These are phyloP conservation scores for Davidsoniella eucalypti DNA, from an alignment of 2,329 filamentous ascomycete genomes.

Conservation along the genomic window DNA sequence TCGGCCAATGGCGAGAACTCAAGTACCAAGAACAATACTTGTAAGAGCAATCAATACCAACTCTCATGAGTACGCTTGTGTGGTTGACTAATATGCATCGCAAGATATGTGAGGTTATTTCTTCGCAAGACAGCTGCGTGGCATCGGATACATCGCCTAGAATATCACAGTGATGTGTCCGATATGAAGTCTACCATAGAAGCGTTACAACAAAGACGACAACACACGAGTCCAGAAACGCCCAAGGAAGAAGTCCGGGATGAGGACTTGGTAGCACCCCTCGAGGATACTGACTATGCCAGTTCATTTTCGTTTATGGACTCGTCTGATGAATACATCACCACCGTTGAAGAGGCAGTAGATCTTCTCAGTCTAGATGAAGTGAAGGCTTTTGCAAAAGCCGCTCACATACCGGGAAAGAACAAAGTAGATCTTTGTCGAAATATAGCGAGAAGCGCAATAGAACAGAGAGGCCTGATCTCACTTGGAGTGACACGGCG, in stretches of 20 bases:
- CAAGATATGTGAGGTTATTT: conserved; percentile 79
- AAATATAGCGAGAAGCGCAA: conserved; percentile 57
- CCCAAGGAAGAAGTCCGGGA: not conserved
- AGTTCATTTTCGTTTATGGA: conserved; percentile 64
- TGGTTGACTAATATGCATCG: not conserved
- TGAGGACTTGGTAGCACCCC: not conserved
- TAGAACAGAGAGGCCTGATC: conserved; percentile 58
- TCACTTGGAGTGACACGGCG: conserved; percentile 32
- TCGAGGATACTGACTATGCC: conserved; percentile 25
- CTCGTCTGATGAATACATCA: conserved; percentile 54
- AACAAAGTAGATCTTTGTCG: conserved; percentile 68
- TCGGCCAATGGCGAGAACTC: conserved; percentile 55
- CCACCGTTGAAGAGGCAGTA: conserved; percentile 66
- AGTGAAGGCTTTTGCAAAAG: conserved; percentile 67
- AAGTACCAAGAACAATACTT: conserved; percentile 81
- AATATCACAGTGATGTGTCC: conserved; percentile 69
- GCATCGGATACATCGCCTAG: conserved; percentile 66
- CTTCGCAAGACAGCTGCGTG: conserved; percentile 80
- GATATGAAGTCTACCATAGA: conserved; percentile 51
- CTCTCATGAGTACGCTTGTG: not conserved
- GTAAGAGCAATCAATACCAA: conserved; percentile 16
- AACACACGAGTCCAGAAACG: not conserved
- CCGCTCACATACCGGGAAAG: conserved; percentile 72
- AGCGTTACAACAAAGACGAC: conserved; percentile 41
- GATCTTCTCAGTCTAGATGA: conserved; percentile 74